These are phyloP conservation scores for Daldinia caldariorum DNA, from an alignment of 495 filamentous ascomycete species.

Conservation along the genomic window DNA sequence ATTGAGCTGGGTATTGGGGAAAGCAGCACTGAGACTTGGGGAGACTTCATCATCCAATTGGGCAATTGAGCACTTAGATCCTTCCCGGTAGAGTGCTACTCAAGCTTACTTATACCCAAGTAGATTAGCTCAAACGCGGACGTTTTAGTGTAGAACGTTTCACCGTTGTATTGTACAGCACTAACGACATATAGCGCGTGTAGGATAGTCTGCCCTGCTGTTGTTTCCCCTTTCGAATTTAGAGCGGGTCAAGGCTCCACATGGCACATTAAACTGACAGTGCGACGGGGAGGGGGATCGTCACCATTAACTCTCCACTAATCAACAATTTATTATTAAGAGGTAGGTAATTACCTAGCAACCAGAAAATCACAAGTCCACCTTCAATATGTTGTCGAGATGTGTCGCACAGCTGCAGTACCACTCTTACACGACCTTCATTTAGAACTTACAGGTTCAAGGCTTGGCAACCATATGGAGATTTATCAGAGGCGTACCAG, in stretches of 20 bases:
- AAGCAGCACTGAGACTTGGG: constrained; percentile 25
- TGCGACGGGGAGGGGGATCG: constrained; percentile 24
- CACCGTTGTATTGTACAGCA: not conserved
- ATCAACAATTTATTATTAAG: constrained; percentile 14
- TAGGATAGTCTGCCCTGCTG: not conserved
- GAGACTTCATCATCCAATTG: constrained; percentile 23
- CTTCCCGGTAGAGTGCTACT: not conserved
- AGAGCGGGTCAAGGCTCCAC: constrained; percentile 32
- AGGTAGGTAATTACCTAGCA: not conserved
- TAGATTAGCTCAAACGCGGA: not conserved
- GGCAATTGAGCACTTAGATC: constrained; percentile 17
- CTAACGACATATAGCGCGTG: not conserved
- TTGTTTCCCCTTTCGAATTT: not conserved
- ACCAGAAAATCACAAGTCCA: constrained; percentile 17
- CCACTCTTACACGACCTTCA: constrained; percentile 32
- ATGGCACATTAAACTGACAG: constrained; percentile 32
- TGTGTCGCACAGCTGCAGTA: constrained; percentile 21
- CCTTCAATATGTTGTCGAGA: constrained; percentile 29
- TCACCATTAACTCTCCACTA: constrained; percentile 9
- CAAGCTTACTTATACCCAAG: not conserved
- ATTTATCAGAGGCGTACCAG: constrained; percentile 19
- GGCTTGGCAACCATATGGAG: constrained; percentile 32
- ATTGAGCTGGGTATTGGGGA: constrained; percentile 32
- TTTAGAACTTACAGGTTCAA: constrained; percentile 29
- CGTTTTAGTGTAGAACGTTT: not conserved